These are phyloP conservation scores for Panicum hallii DNA, from an alignment of 202 grass and related monocot genomes.

Conservation along the genomic window DNA sequence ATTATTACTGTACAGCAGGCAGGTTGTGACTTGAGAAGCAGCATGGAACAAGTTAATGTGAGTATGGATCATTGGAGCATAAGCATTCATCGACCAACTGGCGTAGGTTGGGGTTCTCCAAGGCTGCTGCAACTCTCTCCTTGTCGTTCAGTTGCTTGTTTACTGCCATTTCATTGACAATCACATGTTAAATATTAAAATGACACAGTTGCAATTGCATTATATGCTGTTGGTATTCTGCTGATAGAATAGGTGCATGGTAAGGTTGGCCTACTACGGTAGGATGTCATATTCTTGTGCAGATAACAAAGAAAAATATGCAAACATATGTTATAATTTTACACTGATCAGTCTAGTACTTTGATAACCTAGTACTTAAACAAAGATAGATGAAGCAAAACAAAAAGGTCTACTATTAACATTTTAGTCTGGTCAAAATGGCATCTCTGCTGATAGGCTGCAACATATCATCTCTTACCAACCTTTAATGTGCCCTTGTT, in stretches of 20 bases:
- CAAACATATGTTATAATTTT: background rate
- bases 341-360: background rate
- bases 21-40: constrained; percentile 1
- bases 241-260: background rate
- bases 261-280: background rate
- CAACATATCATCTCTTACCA: background rate
- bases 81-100: constrained; percentile 97
- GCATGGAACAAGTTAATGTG: constrained; percentile 43
- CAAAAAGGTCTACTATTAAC: background rate
- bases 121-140: constrained; percentile 85
- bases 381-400: constrained; percentile 8
- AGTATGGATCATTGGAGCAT: constrained; percentile 73
- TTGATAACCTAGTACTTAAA: background rate
- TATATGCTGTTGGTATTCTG: background rate
- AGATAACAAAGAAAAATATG: background rate
- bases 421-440: background rate
- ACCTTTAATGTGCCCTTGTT: constrained; percentile 13
- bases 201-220: background rate
- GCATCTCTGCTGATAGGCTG: background rate
- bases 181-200: constrained; percentile 28
- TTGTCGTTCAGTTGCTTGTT: constrained; percentile 99
- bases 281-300: constrained; percentile 7
- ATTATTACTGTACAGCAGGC: constrained; percentile 61
- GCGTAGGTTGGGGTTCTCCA: constrained; percentile 94
- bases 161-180: constrained; percentile 59